A percentile compares a stretch with the other conserved stretches of the same genome.
phyloP scores from a whole-genome alignment of 305 asterid genomes.

The Rubia occidens region DNA sequence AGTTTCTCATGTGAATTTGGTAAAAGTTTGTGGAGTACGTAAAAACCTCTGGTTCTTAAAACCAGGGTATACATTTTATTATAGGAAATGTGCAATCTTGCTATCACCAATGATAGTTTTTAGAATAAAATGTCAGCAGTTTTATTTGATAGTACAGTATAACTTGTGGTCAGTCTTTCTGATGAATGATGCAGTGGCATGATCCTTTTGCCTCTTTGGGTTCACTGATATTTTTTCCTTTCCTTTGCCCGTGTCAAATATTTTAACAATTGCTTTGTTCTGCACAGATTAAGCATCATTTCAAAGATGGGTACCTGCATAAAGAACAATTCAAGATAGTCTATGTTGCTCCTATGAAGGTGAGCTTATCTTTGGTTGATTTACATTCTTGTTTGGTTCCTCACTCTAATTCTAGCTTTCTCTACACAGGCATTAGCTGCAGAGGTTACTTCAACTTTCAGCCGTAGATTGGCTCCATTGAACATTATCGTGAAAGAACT shows the following conservation, averaged over 20 bases:
- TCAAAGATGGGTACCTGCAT: slow-evolving; percentile 90
- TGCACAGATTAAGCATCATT: slow-evolving; percentile 76
- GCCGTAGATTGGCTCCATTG: slow-evolving; percentile 74
- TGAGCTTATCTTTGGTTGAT: slow-evolving; percentile 18
- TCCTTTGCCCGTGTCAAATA: not conserved
- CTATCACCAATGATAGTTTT: not conserved
- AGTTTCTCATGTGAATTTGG: not conserved
- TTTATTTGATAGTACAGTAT: not conserved
- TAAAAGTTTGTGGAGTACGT: not conserved
- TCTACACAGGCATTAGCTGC: slow-evolving; percentile 80
- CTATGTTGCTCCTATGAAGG: slow-evolving; percentile 99
- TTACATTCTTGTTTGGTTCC: slow-evolving; percentile 5
- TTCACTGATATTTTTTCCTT: not conserved
- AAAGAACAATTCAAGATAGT: slow-evolving; percentile 95
- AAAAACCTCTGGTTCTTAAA: too few species aligned
- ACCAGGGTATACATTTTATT: not conserved
- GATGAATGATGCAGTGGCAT: not conserved
- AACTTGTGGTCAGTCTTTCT: not conserved
- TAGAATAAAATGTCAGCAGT: not conserved
- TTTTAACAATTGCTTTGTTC: slow-evolving; percentile 2
- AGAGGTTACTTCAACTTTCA: slow-evolving; percentile 88
- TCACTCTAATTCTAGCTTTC: slow-evolving; percentile 5
- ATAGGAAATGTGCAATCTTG: not conserved
- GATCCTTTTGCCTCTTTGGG: not conserved
- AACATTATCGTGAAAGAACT: slow-evolving; percentile 83